phyloP scores from a whole-genome alignment of 208 protist species.

The Trypanosoma avium region DNA sequence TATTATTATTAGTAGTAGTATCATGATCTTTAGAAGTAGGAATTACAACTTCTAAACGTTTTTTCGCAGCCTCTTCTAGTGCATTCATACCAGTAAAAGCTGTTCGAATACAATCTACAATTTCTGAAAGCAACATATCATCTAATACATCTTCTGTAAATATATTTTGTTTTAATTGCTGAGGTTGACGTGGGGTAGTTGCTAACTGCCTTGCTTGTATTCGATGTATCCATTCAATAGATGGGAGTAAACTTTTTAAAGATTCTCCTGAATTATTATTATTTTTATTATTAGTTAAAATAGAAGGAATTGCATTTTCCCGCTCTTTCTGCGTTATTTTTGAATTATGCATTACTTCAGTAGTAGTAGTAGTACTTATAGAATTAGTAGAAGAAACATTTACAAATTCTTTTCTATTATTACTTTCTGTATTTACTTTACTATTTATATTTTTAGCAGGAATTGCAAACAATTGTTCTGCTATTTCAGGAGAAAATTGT shows the following conservation, averaged over 20 bases:
- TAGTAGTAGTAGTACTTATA: not conserved
- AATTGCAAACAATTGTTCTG: slow-evolving; percentile 2
- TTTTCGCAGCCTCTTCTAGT: not conserved
- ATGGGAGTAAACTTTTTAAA: not conserved
- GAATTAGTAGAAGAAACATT: not conserved
- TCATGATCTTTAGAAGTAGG: not conserved
- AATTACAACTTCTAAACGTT: not conserved
- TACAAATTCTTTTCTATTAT: not conserved
- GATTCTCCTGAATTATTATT: not conserved
- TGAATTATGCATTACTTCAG: not conserved
- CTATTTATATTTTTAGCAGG: not conserved
- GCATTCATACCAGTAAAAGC: slow-evolving; percentile 15
- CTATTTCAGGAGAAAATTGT: not conserved
- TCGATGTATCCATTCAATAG: slow-evolving; percentile 8
- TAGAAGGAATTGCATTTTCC: too few relatives aligned
- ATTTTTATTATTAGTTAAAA: not conserved
- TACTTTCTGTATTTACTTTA: too few relatives aligned
- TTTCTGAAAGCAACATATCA: not conserved
- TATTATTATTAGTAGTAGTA: too few relatives aligned
- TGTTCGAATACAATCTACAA: not conserved
- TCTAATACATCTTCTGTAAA: not conserved
- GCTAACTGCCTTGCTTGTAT: not conserved
- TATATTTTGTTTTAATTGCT: not conserved
- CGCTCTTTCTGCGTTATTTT: too few relatives aligned
- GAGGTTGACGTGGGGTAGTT: not conserved